Evolutionary conservation across 163 green algal genomes (phyloP), one percentile per base, ranked within the genome.

Genomic region (Scenedesmus sp.): DNA sequence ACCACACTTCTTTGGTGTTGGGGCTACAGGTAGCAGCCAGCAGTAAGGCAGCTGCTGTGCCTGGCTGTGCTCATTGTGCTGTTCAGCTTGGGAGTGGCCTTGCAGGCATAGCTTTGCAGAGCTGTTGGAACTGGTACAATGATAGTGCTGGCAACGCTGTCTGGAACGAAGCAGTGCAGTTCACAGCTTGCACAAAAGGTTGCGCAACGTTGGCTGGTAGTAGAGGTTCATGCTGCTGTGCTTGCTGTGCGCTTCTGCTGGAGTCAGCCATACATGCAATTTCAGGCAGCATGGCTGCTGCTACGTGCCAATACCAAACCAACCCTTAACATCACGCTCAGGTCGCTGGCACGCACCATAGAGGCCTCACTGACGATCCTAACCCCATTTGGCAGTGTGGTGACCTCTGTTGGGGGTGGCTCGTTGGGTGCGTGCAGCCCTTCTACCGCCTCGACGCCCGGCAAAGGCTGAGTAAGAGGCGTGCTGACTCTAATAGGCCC

Each of bases 321-420:
- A n/a, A n/a, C 16, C 4, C 16, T 22, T 2, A 18, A n/a, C 30
- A 72, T 35, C 59, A 72, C 6, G 65, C 3, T 40, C 3, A 68
- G 15, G 20, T 37, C 24, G 7, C 65, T 24, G 24, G 0, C 22
- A 86, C 94, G 65, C 89, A 96, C 94, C 76, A 93, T 90, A 4
- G 92, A 93, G 0, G 94, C 94, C 79, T 96, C 94, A 72, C 90
- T 95, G 46, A 96, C 92, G 56, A 96, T 94, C 7, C 92, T 82
- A 0, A 96, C 86, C 15, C 97, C 97, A 87, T 98, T 98, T 37
- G 90, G 37, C 15, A 98, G 94, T 13, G 95, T 97, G 15, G 95
- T 98, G 33, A 90, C 72, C 43, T 90, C 72, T 30, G 89, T 92
- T 76, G 83, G 73, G 10, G 89, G 89, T n/a, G 73, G 51, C 26